Evolutionary conservation across 2,329 filamentous ascomycete genomes (phyloP).

Genomic region (Akanthomyces muscarius): DNA sequence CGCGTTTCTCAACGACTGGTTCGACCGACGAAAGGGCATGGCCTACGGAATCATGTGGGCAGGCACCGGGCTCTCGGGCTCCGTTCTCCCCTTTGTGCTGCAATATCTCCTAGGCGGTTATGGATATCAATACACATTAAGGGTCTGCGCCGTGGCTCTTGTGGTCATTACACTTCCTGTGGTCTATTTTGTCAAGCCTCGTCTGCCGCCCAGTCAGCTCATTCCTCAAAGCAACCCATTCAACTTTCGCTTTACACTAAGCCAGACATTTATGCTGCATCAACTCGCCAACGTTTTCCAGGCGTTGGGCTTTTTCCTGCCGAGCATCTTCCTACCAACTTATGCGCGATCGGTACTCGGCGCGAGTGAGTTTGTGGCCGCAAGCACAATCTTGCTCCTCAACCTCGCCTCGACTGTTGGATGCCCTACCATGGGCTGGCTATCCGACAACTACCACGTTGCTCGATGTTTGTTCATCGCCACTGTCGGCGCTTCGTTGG

Average conservation of each 20-base stretch:
- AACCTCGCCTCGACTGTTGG: slow-evolving; percentile 54
- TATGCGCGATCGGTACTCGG: slow-evolving; percentile 46
- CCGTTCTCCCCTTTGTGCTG: slow-evolving; percentile 42
- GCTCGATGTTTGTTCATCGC: slow-evolving; percentile 50
- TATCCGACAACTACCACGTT: slow-evolving; percentile 47
- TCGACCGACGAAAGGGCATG: slow-evolving; percentile 45
- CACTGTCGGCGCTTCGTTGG: slow-evolving; percentile 48
- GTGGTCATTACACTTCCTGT: slow-evolving; percentile 47
- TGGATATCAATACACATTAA: slow-evolving; percentile 42
- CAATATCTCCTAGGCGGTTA: slow-evolving; percentile 41
- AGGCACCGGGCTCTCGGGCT: slow-evolving; percentile 45
- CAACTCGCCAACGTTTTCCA: slow-evolving; percentile 52
- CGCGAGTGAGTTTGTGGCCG: slow-evolving; percentile 40
- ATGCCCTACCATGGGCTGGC: slow-evolving; percentile 49
- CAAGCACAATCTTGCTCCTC: slow-evolving; percentile 50
- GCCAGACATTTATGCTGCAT: slow-evolving; percentile 51
- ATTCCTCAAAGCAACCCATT: slow-evolving; percentile 29
- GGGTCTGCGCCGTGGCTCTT: slow-evolving; percentile 44
- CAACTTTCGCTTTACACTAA: slow-evolving; percentile 43
- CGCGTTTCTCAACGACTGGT: slow-evolving; percentile 56
- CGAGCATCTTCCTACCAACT: slow-evolving; percentile 54
- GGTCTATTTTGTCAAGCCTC: slow-evolving; percentile 48
- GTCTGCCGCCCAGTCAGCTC: slow-evolving; percentile 35
- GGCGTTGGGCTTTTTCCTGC: slow-evolving; percentile 55
- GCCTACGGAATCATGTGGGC: slow-evolving; percentile 54